phyloP scores from a whole-genome alignment of 2,329 filamentous ascomycete genomes.

The Rutstroemia sp. region DNA sequence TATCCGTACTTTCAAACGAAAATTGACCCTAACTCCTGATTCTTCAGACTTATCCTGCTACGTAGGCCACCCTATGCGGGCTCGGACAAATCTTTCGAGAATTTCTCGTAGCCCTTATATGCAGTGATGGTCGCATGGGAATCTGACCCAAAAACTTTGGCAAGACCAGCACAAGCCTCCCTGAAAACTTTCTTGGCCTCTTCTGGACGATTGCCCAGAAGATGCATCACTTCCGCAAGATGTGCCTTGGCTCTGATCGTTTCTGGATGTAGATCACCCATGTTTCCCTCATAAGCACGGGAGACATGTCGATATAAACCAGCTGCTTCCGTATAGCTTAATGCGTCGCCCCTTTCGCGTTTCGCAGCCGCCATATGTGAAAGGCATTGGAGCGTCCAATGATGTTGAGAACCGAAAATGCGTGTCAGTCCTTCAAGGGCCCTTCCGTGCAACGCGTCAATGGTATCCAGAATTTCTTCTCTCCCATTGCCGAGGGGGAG shows the following conservation, averaged over 20 bases:
- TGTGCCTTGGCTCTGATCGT: conserved; percentile 19
- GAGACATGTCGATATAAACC: conserved; percentile 16
- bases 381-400: conserved; percentile 18
- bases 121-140: conserved; percentile 17
- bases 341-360: conserved; percentile 15
- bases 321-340: conserved; percentile 14
- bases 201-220: conserved; percentile 11
- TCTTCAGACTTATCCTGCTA: neutral
- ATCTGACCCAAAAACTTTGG: conserved; percentile 19
- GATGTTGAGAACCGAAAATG: conserved; percentile 22
- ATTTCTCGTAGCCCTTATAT: conserved; percentile 22
- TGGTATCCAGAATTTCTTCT: conserved; percentile 14
- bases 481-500: conserved; percentile 14
- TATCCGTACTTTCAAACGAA: too few species aligned
- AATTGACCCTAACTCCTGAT: too few species aligned
- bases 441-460: conserved; percentile 18
- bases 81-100: conserved; percentile 17
- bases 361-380: conserved; percentile 20
- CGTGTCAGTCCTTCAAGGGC: conserved; percentile 18
- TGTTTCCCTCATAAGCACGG: conserved; percentile 15
- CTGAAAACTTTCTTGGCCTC: conserved; percentile 21
- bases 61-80: neutral
- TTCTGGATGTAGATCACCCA: conserved; percentile 22
- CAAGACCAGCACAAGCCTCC: conserved; percentile 20
- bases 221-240: conserved; percentile 18